A percentile compares a stretch with the other conserved stretches of the same genome.
phyloP scores from a whole-genome alignment of 495 filamentous ascomycete genomes.

The Bacidia rubella region DNA sequence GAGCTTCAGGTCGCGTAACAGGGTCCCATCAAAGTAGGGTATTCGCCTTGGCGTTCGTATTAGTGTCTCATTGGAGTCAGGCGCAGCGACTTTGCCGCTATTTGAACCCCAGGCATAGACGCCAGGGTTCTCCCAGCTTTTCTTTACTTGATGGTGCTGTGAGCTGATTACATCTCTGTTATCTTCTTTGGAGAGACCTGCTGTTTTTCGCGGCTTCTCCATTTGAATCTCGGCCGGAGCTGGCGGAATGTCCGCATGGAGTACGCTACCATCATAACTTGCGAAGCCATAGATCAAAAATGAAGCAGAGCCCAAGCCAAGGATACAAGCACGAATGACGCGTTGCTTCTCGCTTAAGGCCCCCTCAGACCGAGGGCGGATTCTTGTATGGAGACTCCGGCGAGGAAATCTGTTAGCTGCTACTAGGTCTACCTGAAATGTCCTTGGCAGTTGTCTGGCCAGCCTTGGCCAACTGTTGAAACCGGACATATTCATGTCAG shows the following conservation, averaged over 20 bases:
- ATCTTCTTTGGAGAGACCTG: constrained; percentile 45
- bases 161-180: constrained; percentile 57
- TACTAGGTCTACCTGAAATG: background rate
- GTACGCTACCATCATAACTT: background rate
- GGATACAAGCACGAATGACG: background rate
- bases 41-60: constrained; percentile 73
- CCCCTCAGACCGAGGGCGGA: background rate
- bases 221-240: constrained; percentile 38
- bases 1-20: constrained; percentile 80
- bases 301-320: background rate
- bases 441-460: background rate
- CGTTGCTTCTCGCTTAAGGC: background rate
- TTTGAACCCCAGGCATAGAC: constrained; percentile 94
- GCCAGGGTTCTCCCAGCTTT: constrained; percentile 76
- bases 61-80: constrained; percentile 58
- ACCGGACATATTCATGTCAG: background rate
- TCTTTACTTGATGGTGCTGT: constrained; percentile 73
- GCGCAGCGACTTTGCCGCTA: constrained; percentile 67
- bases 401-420: background rate
- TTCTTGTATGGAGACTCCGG: background rate
- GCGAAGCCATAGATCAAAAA: background rate
- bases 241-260: constrained; percentile 10
- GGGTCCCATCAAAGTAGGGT: constrained; percentile 67
- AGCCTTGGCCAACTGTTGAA: background rate
- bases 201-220: constrained; percentile 42